A percentile compares a stretch with the other conserved stretches of the same genome.
phyloP scores from a whole-genome alignment of 805 yeast species.

The Kuraishia molischiana region DNA sequence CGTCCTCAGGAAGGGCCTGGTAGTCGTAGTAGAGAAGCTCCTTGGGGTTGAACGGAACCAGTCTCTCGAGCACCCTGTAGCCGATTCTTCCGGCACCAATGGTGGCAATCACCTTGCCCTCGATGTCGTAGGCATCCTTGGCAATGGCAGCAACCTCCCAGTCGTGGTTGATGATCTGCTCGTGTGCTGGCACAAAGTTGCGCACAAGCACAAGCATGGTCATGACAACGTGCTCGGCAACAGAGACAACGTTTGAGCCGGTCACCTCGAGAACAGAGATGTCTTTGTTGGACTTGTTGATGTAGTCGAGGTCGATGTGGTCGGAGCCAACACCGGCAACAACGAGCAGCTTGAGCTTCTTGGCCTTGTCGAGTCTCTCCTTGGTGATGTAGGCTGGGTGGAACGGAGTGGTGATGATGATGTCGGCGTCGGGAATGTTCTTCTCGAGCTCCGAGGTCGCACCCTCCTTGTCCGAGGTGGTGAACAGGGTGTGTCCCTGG shows the following conservation, averaged over 20 bases:
- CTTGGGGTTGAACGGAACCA: slow-evolving; percentile 65
- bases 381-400: slow-evolving; percentile 69
- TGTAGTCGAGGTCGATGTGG: slow-evolving; percentile 63
- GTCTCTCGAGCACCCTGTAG: slow-evolving; percentile 61
- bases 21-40: slow-evolving; percentile 69
- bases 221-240: slow-evolving; percentile 75
- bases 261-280: slow-evolving; percentile 74
- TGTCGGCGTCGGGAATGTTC: slow-evolving; percentile 62
- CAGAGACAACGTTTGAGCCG: slow-evolving; percentile 72
- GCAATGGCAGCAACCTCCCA: slow-evolving; percentile 79
- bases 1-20: slow-evolving; percentile 52
- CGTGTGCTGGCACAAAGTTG: slow-evolving; percentile 74
- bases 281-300: slow-evolving; percentile 45
- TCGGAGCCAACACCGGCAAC: slow-evolving; percentile 87
- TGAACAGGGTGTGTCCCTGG: slow-evolving; percentile 56
- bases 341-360: slow-evolving; percentile 56
- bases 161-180: slow-evolving; percentile 45
- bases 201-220: slow-evolving; percentile 62
- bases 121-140: slow-evolving; percentile 65
- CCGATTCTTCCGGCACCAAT: slow-evolving; percentile 83
- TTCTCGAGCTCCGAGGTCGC: slow-evolving; percentile 47
- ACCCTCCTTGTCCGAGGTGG: slow-evolving; percentile 66
- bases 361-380: slow-evolving; percentile 59
- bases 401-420: slow-evolving; percentile 76
- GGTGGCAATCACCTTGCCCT: slow-evolving; percentile 68